A percentile compares a stretch with the other conserved stretches of the same genome.
Conservation (phyloP, 352 stramenopile species). For the Stephanocyclus meneghinianus region DNA sequence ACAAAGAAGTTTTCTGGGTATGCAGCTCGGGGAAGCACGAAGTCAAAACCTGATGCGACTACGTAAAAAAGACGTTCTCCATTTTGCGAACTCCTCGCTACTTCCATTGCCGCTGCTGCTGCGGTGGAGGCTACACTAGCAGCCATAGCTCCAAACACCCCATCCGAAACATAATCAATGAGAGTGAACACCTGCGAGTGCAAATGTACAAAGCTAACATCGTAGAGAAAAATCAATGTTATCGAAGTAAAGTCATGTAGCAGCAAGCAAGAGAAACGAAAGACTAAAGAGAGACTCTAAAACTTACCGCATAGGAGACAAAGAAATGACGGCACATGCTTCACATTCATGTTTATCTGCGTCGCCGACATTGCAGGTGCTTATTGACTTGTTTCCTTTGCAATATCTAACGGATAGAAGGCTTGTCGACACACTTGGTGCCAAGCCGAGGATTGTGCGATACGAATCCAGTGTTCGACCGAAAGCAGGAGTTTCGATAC, state of each 20-base stretch:
- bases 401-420: conserved; percentile 78
- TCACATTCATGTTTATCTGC: conserved; percentile 61
- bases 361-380: conserved; percentile 47
- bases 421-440: conserved; percentile 63
- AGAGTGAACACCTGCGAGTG: conserved; percentile 80
- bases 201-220: conserved; percentile 69
- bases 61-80: conserved; percentile 73
- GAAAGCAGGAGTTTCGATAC: conserved; percentile 55
- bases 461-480: conserved; percentile 67
- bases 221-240: no score
- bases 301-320: conserved; percentile 70
- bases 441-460: conserved; percentile 74
- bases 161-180: conserved; percentile 66
- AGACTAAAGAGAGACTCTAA: background rate
- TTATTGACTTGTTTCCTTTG: conserved; percentile 62
- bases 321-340: conserved; percentile 64
- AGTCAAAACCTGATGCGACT: conserved; percentile 73
- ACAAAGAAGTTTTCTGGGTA: conserved; percentile 67
- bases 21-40: conserved; percentile 76
- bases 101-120: conserved; percentile 70
- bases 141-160: conserved; percentile 76
- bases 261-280: background rate
- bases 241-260: no score
- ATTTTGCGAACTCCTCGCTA: conserved; percentile 60
- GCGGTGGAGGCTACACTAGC: conserved; percentile 72